Evolutionary conservation across 305 asterid genomes (phyloP).

Genomic region (Fraxinus floribunda): DNA sequence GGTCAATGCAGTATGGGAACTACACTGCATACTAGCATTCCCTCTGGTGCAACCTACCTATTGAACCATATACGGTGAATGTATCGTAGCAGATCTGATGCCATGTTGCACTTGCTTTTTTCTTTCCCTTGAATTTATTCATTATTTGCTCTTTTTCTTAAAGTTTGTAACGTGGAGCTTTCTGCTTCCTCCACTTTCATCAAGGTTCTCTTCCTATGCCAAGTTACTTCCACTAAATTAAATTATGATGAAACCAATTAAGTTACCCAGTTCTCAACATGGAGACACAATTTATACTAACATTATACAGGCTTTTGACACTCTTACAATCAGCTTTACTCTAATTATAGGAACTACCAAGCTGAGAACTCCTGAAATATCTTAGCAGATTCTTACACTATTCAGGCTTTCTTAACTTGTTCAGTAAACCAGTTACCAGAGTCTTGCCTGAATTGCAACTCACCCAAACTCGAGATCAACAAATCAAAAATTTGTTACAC

Average conservation of each 20-base stretch:
- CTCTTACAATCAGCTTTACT: not conserved
- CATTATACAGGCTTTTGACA: not conserved
- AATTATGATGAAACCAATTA: not conserved
- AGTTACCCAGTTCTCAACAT: not conserved
- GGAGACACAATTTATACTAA: not conserved
- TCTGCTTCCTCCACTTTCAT: not conserved
- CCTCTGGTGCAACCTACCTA: not conserved
- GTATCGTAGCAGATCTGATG: not conserved
- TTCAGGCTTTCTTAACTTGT: not conserved
- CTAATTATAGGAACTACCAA: not conserved
- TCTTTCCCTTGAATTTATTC: not conserved
- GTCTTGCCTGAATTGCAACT: not conserved
- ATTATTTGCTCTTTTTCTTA: not conserved
- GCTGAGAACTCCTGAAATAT: not conserved
- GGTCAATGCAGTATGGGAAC: not conserved
- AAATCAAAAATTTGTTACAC: slow-evolving; percentile 17
- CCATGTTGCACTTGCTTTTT: not conserved
- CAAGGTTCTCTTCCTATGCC: not conserved
- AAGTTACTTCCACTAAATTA: slow-evolving; percentile 1
- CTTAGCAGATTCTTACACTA: not conserved
- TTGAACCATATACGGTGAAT: not conserved
- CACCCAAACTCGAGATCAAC: not conserved
- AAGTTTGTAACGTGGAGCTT: not conserved
- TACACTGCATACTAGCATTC: slow-evolving; percentile 1
- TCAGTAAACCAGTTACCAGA: not conserved